phyloP scores from a whole-genome alignment of 345 rosid genomes.

The Combretum micranthum region DNA sequence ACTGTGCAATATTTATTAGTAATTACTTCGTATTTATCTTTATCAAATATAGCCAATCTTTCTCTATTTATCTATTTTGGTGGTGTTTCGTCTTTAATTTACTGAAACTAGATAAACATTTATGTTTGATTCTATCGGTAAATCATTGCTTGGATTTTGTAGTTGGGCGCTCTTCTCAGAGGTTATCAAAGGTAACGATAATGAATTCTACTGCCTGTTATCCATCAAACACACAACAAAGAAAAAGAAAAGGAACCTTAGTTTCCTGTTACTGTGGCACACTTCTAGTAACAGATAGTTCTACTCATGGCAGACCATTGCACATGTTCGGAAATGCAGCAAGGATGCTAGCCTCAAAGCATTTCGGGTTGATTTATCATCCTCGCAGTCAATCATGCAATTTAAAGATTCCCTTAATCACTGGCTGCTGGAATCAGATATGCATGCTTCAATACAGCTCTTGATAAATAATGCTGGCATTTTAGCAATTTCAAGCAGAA shows the following conservation, averaged over 20 bases:
- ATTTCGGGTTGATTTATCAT: constrained; percentile 63
- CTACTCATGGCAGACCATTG: constrained; percentile 37
- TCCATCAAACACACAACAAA: not conserved
- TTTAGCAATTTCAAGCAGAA: constrained; percentile 54
- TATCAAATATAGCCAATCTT: too few species aligned
- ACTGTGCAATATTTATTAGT: too few species aligned
- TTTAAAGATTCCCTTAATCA: constrained; percentile 56
- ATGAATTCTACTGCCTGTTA: constrained; percentile 1
- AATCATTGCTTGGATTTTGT: constrained; percentile 12
- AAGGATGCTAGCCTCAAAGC: constrained; percentile 50
- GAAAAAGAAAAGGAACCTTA: not conserved
- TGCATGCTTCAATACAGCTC: constrained; percentile 71
- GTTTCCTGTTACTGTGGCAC: constrained; percentile 8
- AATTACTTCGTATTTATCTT: too few species aligned
- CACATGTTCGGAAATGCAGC: constrained; percentile 37
- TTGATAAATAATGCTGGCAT: constrained; percentile 91
- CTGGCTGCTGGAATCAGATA: constrained; percentile 61
- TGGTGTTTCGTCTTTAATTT: too few species aligned
- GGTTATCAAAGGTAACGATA: constrained; percentile 42
- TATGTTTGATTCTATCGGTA: too few species aligned
- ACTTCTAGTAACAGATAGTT: constrained; percentile 4
- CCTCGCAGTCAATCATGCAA: constrained; percentile 53
- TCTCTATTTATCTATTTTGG: too few species aligned
- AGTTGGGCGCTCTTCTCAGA: constrained; percentile 62
- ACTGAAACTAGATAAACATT: too few species aligned